Evolutionary conservation across 495 filamentous ascomycete genomes (phyloP).

Genomic region (Halenospora varia): DNA sequence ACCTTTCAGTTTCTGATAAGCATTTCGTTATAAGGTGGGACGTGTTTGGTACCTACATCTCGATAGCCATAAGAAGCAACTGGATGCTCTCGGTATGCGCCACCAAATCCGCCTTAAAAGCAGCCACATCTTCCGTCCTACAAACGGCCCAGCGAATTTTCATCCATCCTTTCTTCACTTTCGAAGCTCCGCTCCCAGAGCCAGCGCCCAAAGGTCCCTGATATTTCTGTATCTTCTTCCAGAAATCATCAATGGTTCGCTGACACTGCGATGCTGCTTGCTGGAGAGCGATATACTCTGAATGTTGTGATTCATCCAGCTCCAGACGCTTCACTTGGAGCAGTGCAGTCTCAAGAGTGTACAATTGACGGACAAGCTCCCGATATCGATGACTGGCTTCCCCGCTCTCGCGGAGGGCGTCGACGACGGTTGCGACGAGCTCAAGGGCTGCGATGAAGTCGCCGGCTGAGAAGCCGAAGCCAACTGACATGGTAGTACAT

Average conservation of each 20-base stretch:
- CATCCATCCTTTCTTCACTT: conserved; percentile 20
- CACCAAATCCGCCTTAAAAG: conserved; percentile 27
- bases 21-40: background rate
- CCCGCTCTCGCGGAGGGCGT: conserved; percentile 18
- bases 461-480: conserved; percentile 7
- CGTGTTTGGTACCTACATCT: conserved; percentile 17
- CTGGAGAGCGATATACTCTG: conserved; percentile 21
- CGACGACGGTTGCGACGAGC: conserved; percentile 13
- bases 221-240: conserved; percentile 21
- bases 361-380: conserved; percentile 24
- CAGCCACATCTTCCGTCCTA: conserved; percentile 26
- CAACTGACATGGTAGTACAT: background rate
- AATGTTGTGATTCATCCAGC: conserved; percentile 15
- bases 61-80: conserved; percentile 23
- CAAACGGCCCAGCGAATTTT: conserved; percentile 31
- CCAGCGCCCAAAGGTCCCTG: conserved; percentile 22
- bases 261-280: conserved; percentile 29
- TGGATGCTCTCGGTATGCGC: conserved; percentile 29
- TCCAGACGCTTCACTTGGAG: conserved; percentile 26
- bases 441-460: conserved; percentile 12
- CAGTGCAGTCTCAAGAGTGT: conserved; percentile 29
- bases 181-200: background rate
- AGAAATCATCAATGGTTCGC: conserved; percentile 28
- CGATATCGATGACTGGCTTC: conserved; percentile 19
- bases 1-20: background rate